These are phyloP conservation scores for Botryotinia globosa DNA, from an alignment of 2,329 filamentous ascomycete genomes.

Conservation along the genomic window DNA sequence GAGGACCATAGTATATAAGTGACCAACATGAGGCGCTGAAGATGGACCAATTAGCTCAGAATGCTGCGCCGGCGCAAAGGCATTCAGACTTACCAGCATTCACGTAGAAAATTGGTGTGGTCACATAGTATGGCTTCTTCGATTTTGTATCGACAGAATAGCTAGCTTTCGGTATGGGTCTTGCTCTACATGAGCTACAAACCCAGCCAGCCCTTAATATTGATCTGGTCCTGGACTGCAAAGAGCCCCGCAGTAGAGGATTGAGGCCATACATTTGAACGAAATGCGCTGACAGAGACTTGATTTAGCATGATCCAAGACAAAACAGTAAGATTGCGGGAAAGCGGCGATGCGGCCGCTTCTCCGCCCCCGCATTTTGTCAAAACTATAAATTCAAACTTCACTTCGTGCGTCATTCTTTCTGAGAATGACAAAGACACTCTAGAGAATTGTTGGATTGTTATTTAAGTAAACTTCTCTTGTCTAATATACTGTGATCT, in stretches of 20 bases:
- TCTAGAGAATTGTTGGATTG: neutral
- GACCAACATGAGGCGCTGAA: constrained; percentile 85
- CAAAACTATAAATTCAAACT: neutral
- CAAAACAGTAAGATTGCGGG: neutral
- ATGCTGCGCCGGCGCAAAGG: constrained; percentile 9
- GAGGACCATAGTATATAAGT: constrained; percentile 90
- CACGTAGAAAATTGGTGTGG: constrained; percentile 98
- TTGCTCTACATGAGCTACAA: constrained; percentile 31
- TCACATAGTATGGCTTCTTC: constrained; percentile 88
- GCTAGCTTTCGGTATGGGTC: constrained; percentile 6
- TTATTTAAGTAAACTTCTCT: neutral
- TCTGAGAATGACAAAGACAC: neutral
- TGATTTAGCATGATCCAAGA: neutral
- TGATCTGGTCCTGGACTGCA: constrained; percentile 19
- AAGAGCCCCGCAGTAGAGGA: constrained; percentile 25
- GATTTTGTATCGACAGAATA: constrained; percentile 26
- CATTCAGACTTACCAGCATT: constrained; percentile 68
- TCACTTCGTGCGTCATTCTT: constrained; percentile 12
- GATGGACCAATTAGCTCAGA: constrained; percentile 21
- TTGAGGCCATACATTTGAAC: constrained; percentile 23
- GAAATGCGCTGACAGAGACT: neutral
- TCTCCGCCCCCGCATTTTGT: constrained; percentile 6
- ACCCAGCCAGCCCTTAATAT: constrained; percentile 27
- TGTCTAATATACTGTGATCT: neutral
- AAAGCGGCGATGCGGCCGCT: constrained; percentile 5